These are phyloP conservation scores for Fabrea salina DNA, from an alignment of 169 alveolate species.

Conservation along the genomic window DNA sequence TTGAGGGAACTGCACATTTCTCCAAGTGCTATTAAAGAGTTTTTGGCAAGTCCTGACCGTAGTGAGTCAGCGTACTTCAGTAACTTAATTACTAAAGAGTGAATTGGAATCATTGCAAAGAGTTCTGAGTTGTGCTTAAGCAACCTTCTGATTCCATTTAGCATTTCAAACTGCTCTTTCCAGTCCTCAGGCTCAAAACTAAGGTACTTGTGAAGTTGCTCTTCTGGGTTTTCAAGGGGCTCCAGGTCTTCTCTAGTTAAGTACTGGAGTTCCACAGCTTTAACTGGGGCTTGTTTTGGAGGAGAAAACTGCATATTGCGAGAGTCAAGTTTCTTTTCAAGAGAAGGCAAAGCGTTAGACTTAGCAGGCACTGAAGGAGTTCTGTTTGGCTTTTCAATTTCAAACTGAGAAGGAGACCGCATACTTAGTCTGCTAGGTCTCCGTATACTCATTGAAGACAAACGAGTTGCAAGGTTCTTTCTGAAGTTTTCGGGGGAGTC, in stretches of 20 bases:
- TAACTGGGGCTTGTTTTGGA: background rate
- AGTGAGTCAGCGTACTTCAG: constrained; percentile 1
- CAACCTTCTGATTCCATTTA: background rate
- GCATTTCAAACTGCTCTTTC: constrained; percentile 24
- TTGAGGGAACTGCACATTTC: constrained; percentile 10
- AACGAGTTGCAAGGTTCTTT: background rate
- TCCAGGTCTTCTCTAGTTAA: constrained; percentile 16
- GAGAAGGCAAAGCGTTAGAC: no score
- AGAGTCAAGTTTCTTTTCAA: no score
- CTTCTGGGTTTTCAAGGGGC: constrained; percentile 11
- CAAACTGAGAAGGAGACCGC: background rate
- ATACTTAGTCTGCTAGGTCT: background rate
- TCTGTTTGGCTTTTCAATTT: no score
- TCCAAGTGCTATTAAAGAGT: constrained; percentile 18
- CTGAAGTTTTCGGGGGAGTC: background rate
- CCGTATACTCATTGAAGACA: background rate
- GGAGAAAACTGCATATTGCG: background rate
- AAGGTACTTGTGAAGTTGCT: background rate
- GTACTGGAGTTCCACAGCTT: constrained; percentile 1
- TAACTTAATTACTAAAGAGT: background rate
- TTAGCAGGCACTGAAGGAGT: no score
- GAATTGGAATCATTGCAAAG: background rate
- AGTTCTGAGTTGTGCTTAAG: background rate
- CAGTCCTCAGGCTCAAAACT: constrained; percentile 18
- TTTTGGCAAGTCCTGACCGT: constrained; percentile 22